phyloP scores from a whole-genome alignment of 441 rosid genomes.

The Gossypium davidsonii region DNA sequence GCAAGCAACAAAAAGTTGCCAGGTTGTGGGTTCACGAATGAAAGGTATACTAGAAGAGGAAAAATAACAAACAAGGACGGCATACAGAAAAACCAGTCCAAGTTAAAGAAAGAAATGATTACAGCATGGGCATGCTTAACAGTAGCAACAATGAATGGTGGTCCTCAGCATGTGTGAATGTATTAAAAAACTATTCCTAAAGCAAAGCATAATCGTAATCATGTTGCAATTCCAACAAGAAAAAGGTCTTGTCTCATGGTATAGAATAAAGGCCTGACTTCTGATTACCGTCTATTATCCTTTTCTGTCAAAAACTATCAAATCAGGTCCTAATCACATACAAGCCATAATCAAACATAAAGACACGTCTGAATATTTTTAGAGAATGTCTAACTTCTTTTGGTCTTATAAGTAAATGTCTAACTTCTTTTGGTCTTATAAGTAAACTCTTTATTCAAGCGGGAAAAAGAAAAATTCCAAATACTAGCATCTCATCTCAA shows the following conservation, averaged over 20 bases:
- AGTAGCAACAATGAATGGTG: not conserved
- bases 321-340: not conserved
- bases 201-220: not conserved
- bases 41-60: not conserved
- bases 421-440: not conserved
- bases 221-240: not conserved
- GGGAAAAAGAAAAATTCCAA: not conserved
- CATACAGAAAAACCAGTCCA: not conserved
- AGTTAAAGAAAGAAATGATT: not conserved
- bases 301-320: not conserved
- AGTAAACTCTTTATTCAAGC: not conserved
- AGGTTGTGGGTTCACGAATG: not conserved
- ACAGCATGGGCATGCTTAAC: not conserved
- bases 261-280: slow-evolving; percentile 4
- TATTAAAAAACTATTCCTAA: not conserved
- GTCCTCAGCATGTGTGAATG: not conserved
- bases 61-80: not conserved
- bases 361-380: not conserved
- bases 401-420: not conserved
- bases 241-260: not conserved
- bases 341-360: not conserved
- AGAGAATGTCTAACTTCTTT: not conserved
- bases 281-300: not conserved
- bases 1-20: not conserved
- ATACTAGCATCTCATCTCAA: not conserved